Evolutionary conservation across 2,329 filamentous ascomycete genomes (phyloP).

Genomic region (Alternaria viburni): DNA sequence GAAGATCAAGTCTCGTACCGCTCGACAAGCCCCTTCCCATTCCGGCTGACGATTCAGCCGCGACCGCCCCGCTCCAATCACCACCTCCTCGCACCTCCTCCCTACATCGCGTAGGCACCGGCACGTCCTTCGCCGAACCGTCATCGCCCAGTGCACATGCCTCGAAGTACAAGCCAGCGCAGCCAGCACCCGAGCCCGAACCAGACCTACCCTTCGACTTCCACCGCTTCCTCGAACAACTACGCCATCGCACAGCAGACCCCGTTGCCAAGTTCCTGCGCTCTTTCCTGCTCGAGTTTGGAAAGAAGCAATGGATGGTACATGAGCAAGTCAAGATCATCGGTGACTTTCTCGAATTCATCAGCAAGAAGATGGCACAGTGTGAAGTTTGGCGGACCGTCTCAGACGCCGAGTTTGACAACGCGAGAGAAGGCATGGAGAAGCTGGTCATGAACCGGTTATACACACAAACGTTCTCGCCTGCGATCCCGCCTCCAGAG

Average conservation of each 20-base stretch:
- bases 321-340: constrained; percentile 99
- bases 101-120: constrained; percentile 39
- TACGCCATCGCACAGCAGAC: constrained; percentile 96
- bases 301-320: constrained; percentile 98
- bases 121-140: constrained; percentile 38
- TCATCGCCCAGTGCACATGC: constrained; percentile 43
- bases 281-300: constrained; percentile 93
- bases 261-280: constrained; percentile 94
- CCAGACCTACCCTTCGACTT: constrained; percentile 93
- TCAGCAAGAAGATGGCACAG: constrained; percentile 96
- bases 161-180: constrained; percentile 64
- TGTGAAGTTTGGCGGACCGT: constrained; percentile 97
- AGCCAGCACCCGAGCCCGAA: constrained; percentile 66
- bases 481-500: constrained; percentile 83
- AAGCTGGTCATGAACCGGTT: constrained; percentile 98
- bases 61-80: constrained; percentile 32
- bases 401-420: constrained; percentile 96
- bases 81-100: constrained; percentile 46
- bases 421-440: constrained; percentile 98
- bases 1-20: constrained; percentile 85
- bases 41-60: constrained; percentile 29
- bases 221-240: constrained; percentile 92
- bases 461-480: constrained; percentile 95
- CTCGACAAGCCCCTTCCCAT: constrained; percentile 54
- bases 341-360: constrained; percentile 93